Evolutionary conservation across 2,329 filamentous ascomycete genomes (phyloP).

Genomic region (Incumbomyces lentus): DNA sequence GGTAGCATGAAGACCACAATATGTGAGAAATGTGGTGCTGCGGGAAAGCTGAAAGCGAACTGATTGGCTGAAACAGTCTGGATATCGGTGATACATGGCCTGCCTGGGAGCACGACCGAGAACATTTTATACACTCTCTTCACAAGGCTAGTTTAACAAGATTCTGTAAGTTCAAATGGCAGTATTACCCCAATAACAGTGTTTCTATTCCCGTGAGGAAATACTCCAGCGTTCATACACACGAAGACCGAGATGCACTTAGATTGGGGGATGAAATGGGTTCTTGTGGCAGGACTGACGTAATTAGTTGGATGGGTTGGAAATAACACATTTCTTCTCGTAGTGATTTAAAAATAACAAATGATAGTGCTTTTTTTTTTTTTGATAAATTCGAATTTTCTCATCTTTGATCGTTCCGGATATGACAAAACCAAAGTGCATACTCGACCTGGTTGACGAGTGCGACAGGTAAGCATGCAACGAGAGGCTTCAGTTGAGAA

Average conservation of each 20-base stretch:
- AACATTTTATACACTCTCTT: constrained; percentile 37
- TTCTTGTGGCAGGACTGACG: background rate
- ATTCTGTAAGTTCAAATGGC: too few relatives aligned
- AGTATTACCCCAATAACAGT: too few relatives aligned
- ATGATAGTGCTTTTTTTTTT: too few relatives aligned
- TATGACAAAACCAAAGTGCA: constrained; percentile 26
- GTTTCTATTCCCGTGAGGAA: too few relatives aligned
- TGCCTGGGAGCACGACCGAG: constrained; percentile 50
- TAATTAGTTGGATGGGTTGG: background rate
- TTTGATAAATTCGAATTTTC: too few relatives aligned
- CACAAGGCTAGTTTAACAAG: too few relatives aligned
- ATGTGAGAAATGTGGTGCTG: constrained; percentile 53
- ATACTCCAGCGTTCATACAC: too few relatives aligned
- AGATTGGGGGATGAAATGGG: too few relatives aligned
- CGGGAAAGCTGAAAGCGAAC: constrained; percentile 58
- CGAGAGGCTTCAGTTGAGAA: background rate
- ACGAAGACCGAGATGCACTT: too few relatives aligned
- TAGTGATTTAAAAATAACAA: too few relatives aligned
- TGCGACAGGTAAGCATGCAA: constrained; percentile 41
- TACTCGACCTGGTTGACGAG: constrained; percentile 47
- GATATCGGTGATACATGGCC: constrained; percentile 50
- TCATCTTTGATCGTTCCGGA: background rate
- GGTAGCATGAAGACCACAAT: constrained; percentile 85
- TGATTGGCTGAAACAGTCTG: constrained; percentile 42
- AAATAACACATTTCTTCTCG: too few relatives aligned